A percentile compares a stretch with the other conserved stretches of the same genome.
phyloP scores from a whole-genome alignment of 495 filamentous ascomycete genomes.

The Talaromyces adpressus region DNA sequence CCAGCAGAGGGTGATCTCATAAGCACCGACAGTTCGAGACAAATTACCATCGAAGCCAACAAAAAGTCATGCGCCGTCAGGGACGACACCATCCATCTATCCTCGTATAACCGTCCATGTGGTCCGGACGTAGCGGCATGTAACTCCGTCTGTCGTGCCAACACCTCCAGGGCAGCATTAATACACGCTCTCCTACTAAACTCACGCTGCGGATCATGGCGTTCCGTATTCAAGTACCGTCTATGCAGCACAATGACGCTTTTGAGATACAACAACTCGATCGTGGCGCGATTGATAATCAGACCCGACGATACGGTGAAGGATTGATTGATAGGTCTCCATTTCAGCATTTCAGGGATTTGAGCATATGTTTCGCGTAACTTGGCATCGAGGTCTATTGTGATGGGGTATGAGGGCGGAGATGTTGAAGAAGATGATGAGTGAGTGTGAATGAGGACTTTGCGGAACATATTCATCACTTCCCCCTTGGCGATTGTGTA shows the following conservation, averaged over 20 bases:
- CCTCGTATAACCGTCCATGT: conserved; percentile 34
- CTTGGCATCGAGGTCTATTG: conserved; percentile 25
- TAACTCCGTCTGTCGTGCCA: conserved; percentile 25
- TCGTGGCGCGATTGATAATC: conserved; percentile 15
- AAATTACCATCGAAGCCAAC: conserved; percentile 43
- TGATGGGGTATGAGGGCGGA: conserved; percentile 22
- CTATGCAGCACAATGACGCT: conserved; percentile 36
- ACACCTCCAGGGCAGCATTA: conserved; percentile 32
- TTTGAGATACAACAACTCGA: conserved; percentile 24
- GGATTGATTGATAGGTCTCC: conserved; percentile 11
- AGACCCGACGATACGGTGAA: conserved; percentile 15
- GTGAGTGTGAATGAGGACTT: conserved; percentile 26
- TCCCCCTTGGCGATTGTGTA: conserved; percentile 41
- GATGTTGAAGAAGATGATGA: conserved; percentile 13
- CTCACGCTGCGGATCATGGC: conserved; percentile 17
- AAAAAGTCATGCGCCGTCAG: conserved; percentile 41
- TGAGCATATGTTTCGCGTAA: conserved; percentile 17
- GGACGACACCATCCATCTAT: conserved; percentile 41
- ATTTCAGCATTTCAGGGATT: conserved; percentile 9
- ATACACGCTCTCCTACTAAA: conserved; percentile 33
- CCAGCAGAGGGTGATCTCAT: conserved; percentile 1
- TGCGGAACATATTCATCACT: conserved; percentile 30
- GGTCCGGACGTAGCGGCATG: conserved; percentile 26
- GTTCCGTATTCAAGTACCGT: conserved; percentile 27
- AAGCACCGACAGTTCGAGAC: conserved; percentile 32